These are phyloP conservation scores for Tetrapisispora arboricola DNA, from an alignment of 805 yeast species.

Conservation along the genomic window DNA sequence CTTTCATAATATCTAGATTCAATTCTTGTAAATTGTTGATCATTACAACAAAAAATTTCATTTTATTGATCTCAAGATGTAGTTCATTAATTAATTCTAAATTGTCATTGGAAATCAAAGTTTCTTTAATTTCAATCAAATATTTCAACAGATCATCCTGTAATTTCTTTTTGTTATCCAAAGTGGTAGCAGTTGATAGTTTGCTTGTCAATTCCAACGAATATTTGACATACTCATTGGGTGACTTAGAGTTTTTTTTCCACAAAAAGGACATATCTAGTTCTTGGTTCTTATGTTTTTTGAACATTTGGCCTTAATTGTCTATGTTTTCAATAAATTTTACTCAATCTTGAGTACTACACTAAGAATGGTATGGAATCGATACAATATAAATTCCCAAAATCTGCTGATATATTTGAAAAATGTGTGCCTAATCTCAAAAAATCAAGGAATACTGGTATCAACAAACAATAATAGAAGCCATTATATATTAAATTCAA, in stretches of 20 bases:
- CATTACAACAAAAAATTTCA: slow-evolving; percentile 58
- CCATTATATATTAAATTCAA: no score
- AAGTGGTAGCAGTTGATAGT: slow-evolving; percentile 9
- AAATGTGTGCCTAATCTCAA: no score
- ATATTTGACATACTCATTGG: slow-evolving; percentile 69
- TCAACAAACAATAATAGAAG: no score
- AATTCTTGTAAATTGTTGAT: slow-evolving; percentile 50
- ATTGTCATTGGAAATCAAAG: slow-evolving; percentile 44
- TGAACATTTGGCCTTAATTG: no score
- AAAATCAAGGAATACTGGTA: no score
- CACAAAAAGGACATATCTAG: slow-evolving; percentile 75
- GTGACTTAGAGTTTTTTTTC: slow-evolving; percentile 83
- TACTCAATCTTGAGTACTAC: no score
- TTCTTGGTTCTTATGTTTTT: slow-evolving; percentile 24
- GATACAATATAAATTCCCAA: no score
- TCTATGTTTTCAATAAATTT: slow-evolving; percentile 42
- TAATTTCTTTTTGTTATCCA: slow-evolving; percentile 32
- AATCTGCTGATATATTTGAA: no score
- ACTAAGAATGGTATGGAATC: no score
- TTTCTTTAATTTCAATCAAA: slow-evolving; percentile 51
- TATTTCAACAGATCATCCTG: slow-evolving; percentile 69
- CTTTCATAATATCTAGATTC: slow-evolving; percentile 86
- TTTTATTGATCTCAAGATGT: slow-evolving; percentile 67
- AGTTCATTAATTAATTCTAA: slow-evolving; percentile 67
- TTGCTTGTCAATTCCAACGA: slow-evolving; percentile 54